Evolutionary conservation across 768 basidiomycete genomes (phyloP), one percentile per base, ranked within the genome.

Genomic region (Multifurca ochricompacta): DNA sequence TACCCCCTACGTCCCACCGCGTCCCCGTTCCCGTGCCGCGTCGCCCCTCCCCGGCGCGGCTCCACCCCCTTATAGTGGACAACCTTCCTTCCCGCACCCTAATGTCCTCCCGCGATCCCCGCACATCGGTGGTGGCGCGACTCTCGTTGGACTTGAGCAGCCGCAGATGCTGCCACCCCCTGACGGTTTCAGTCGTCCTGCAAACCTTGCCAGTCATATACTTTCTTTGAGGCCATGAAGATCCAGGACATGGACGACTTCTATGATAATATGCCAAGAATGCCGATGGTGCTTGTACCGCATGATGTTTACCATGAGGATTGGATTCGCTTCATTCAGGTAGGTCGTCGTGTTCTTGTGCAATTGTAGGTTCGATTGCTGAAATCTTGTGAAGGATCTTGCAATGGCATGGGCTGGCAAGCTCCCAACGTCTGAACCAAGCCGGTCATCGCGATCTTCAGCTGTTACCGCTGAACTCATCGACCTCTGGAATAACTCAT

Each of bases 241-340:
- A 73, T 91, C 45, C 77, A 83, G 62, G 81, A 87, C 36, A 83
- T 91, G 85, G 84, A 90, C 32, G 80, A 81, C 23, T 78, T 90
- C 61, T 74, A 80, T 41, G 78, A 82, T 37, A 73, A 74, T 14
- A 72, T 82, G 36, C 85, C 87, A 11, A 77, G 80, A 62, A 83
- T 91, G 81, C 89, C 89, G 6, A 58, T 74, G 6, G 79, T 85
- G 10, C 77, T 91, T 21, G 74, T 79, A 32, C 75, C 85, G 18
- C 89, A 91, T 63, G 89, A 92, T 62, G 81, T 90, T 9, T 80
- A 80, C 57, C 75, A 78, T 56, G 81, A 84, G 51, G 89, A 92
- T 63, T 92, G 89, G 89, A 79, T 76, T 58, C 74, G 89, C 48
- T 78, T 87, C 62, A 85, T 86, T 75, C 79, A 81, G 71, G 88